These are phyloP conservation scores for Wickerhamomyces mucosus DNA, from an alignment of 805 yeast genomes.

Conservation along the genomic window DNA sequence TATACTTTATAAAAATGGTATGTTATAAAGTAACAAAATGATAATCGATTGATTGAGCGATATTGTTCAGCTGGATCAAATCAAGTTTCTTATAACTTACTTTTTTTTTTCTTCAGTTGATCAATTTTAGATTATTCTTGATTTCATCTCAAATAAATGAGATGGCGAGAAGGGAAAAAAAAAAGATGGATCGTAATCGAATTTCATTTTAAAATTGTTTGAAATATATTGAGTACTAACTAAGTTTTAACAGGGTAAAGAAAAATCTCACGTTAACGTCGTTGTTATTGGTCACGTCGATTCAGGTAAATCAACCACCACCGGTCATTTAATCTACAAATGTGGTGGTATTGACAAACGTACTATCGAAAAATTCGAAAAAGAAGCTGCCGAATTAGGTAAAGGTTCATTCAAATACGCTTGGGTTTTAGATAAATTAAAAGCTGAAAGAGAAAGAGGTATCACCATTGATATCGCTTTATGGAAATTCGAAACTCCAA, in stretches of 20 bases:
- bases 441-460: conserved; percentile 98
- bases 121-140: too few relatives aligned
- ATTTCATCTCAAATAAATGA: too few relatives aligned
- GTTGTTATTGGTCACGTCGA: conserved; percentile 99
- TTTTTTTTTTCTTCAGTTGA: too few relatives aligned
- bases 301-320: conserved; percentile 97
- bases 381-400: conserved; percentile 97
- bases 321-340: conserved; percentile 98
- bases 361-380: conserved; percentile 97
- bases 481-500: conserved; percentile 94
- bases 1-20: too few relatives aligned
- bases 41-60: too few relatives aligned
- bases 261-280: conserved; percentile 97
- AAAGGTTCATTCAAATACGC: conserved; percentile 98
- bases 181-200: too few relatives aligned
- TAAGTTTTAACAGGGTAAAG: conserved; percentile 72
- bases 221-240: too few relatives aligned
- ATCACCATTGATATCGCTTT: conserved; percentile 92
- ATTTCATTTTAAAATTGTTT: too few relatives aligned
- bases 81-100: too few relatives aligned
- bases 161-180: too few relatives aligned
- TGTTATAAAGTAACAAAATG: too few relatives aligned
- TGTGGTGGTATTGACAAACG: conserved; percentile 99
- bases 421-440: conserved; percentile 91
- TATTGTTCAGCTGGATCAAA: too few relatives aligned